Evolutionary conservation across 331 rosid species (phyloP).

Genomic region (Quercus lobata): DNA sequence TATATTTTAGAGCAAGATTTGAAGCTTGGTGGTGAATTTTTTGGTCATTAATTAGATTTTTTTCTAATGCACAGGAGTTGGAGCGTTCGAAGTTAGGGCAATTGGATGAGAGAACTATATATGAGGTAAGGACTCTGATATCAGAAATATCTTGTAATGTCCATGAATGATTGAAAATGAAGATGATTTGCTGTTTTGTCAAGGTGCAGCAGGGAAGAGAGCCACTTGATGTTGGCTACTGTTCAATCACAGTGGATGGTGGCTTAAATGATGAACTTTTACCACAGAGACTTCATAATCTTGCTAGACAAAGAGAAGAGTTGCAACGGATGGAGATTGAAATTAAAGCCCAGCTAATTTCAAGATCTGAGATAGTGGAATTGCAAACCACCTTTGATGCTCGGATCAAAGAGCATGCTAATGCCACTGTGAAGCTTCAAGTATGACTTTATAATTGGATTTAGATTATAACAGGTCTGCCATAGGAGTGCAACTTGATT

Average conservation of each 20-base stretch:
- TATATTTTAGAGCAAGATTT: background rate
- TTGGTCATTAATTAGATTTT: conserved; percentile 18
- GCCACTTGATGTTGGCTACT: conserved; percentile 81
- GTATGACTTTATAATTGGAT: conserved; percentile 26
- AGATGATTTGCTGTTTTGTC: conserved; percentile 47
- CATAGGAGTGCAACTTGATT: background rate
- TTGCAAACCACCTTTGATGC: conserved; percentile 65
- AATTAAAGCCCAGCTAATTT: conserved; percentile 79
- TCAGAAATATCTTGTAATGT: conserved; percentile 19
- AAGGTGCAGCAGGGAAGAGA: conserved; percentile 99
- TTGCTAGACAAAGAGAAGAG: conserved; percentile 79
- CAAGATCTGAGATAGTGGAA: conserved; percentile 74
- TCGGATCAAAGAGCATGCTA: conserved; percentile 76
- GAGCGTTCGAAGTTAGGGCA: conserved; percentile 68
- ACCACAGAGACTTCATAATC: conserved; percentile 60
- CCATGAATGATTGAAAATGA: conserved; percentile 33
- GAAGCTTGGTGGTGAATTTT: background rate
- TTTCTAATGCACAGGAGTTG: conserved; percentile 49
- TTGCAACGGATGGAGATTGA: conserved; percentile 73
- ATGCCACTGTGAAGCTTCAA: conserved; percentile 67
- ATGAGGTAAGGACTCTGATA: conserved; percentile 71
- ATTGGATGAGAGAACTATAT: conserved; percentile 86
- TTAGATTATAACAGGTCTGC: background rate
- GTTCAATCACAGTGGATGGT: conserved; percentile 81
- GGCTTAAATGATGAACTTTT: conserved; percentile 58